phyloP scores from a whole-genome alignment of 192 early-diverging fungal genomes.

The Backusella tuberculispora region DNA sequence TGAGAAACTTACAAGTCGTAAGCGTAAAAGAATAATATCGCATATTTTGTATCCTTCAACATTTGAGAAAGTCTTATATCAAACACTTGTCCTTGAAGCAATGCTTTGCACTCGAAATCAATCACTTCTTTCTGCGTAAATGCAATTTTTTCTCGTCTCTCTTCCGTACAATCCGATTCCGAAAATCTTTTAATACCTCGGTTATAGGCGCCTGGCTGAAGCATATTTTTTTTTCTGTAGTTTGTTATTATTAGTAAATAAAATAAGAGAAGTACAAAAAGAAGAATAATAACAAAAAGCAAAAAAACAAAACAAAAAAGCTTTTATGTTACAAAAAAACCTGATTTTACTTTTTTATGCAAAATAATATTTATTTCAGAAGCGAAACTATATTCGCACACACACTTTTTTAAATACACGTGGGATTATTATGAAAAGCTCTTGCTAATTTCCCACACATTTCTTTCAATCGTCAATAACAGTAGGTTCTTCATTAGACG shows the following conservation, averaged over 20 bases:
- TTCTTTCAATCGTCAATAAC: constrained; percentile 5
- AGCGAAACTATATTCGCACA: constrained; percentile 3
- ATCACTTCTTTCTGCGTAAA: neutral
- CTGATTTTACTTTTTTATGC: neutral
- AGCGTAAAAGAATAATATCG: constrained; percentile 29
- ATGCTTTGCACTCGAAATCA: constrained; percentile 24
- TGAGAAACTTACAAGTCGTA: constrained; percentile 29
- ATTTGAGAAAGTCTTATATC: constrained; percentile 4
- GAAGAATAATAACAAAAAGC: neutral
- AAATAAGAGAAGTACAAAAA: neutral
- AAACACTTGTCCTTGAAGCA: neutral
- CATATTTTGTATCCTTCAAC: neutral
- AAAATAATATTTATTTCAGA: neutral
- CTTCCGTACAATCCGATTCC: neutral
- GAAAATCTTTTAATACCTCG: neutral
- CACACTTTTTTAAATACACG: constrained; percentile 12
- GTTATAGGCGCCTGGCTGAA: neutral
- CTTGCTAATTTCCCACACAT: constrained; percentile 7
- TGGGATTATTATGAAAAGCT: neutral
- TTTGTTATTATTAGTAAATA: neutral
- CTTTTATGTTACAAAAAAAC: neutral
- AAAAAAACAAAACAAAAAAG: neutral
- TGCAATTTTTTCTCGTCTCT: neutral
- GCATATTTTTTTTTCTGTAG: neutral
- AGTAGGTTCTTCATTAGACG: neutral